These are phyloP conservation scores for Debaryomyces singareniensis DNA, from an alignment of 1,139 yeast species.

Conservation along the genomic window DNA sequence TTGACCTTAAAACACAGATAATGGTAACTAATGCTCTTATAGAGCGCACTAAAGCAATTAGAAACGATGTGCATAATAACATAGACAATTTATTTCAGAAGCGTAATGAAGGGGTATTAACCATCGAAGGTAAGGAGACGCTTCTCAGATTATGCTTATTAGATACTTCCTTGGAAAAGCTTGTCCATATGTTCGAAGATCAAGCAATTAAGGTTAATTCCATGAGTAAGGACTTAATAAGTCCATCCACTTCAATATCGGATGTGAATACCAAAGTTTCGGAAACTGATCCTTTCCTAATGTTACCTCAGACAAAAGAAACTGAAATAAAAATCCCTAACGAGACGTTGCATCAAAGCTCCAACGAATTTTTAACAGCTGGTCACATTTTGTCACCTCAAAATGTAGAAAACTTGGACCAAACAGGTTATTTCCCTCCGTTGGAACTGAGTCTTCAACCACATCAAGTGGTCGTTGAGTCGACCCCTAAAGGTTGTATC, in stretches of 20 bases:
- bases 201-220: slow-evolving; percentile 17
- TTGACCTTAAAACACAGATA: slow-evolving; percentile 33
- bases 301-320: background rate
- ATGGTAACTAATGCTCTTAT: slow-evolving; percentile 38
- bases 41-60: slow-evolving; percentile 35
- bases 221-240: background rate
- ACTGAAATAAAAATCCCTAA: background rate
- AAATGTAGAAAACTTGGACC: slow-evolving; percentile 16
- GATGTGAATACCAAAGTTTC: background rate
- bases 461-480: slow-evolving; percentile 62
- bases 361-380: slow-evolving; percentile 45
- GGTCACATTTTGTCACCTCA: slow-evolving; percentile 52
- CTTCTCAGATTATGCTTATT: slow-evolving; percentile 37
- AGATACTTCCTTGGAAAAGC: slow-evolving; percentile 38
- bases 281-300: background rate
- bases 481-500: slow-evolving; percentile 47
- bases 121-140: slow-evolving; percentile 41
- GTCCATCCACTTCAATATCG: slow-evolving; percentile 1
- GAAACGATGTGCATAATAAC: slow-evolving; percentile 35
- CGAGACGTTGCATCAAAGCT: slow-evolving; percentile 35
- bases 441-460: slow-evolving; percentile 40
- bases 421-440: slow-evolving; percentile 18
- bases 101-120: slow-evolving; percentile 29
- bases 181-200: slow-evolving; percentile 39
- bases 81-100: slow-evolving; percentile 35